Base-by-base conservation (phyloP, 2,329 filamentous ascomycete genomes). In the Colletotrichum sp. region DNA sequence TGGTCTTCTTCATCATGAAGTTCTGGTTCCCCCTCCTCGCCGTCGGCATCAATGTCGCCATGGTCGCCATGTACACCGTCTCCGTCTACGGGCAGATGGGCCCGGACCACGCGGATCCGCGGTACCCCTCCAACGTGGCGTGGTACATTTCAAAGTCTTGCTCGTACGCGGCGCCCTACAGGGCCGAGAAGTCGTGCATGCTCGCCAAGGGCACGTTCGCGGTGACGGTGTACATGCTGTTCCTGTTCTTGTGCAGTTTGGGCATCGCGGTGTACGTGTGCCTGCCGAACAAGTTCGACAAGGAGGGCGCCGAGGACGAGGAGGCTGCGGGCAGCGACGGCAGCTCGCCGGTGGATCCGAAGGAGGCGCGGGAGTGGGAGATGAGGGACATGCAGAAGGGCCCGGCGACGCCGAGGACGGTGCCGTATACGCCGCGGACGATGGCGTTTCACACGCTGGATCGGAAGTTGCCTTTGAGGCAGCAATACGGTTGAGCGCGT, bases 101-200 rank as follows among this genome's bases (percentile, higher is more conserved):
- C 13, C 93, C 93, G 34, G 94, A 96, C 84, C 91, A 93, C 81
- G 91, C 90, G 78, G 94, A 96, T 83, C 85, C 90, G 8, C 83
- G 87, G 59, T 90, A 92, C 80, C 90, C 90, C 7, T 92, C 92
- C 80, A 87, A 88, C 30, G 88, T 91, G 30, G 90, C 94, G 8
- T 96, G 94, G 94, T 96, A 96, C 83, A 91, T 96, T 79, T 90
- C 90, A 70, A 92, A 94, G 82, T 91, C 90, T 77, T 96, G 94
- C 85, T 87, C 84, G 69, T 88, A 93, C 48, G 92, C 93, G 3
- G 86, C 86, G 69, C 86, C 88, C 7, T 88, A 88, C 76, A 85
- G 84, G 66, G 89, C 90, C 32, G 87, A 90, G 64, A 85, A 88
- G 71, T 91, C 91, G 79, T 96, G 94, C 83, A 84, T 88, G 80